phyloP scores from a whole-genome alignment of 192 early-diverging fungal species.

The Rhizoclosmatium sp. region DNA sequence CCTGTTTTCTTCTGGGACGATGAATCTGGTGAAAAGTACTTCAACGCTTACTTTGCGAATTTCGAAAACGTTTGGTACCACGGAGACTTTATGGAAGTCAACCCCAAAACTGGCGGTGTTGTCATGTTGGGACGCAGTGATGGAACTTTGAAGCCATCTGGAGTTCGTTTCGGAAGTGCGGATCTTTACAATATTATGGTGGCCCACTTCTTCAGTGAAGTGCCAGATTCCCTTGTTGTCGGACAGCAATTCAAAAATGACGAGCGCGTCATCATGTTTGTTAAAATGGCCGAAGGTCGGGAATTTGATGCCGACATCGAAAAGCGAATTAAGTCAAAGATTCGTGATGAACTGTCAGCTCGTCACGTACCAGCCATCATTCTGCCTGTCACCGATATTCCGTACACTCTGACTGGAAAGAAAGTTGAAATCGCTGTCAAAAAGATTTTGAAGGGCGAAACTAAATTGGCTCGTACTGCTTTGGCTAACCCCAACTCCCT shows the following conservation, averaged over 20 bases:
- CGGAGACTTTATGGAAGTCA: conserved; percentile 92
- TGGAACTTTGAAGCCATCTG: conserved; percentile 91
- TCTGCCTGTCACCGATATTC: conserved; percentile 82
- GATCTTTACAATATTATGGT: conserved; percentile 93
- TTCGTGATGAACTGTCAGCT: conserved; percentile 80
- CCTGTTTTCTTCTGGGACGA: conserved; percentile 96
- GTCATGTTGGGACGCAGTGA: conserved; percentile 93
- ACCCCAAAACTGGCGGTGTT: conserved; percentile 85
- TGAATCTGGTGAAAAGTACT: conserved; percentile 76
- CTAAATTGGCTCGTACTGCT: conserved; percentile 77
- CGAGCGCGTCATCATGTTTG: conserved; percentile 92
- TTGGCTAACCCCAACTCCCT: conserved; percentile 92
- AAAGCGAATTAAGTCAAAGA: conserved; percentile 73
- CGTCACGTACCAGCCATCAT: conserved; percentile 90
- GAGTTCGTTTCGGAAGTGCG: conserved; percentile 91
- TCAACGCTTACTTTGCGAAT: conserved; percentile 85
- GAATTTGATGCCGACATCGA: conserved; percentile 70
- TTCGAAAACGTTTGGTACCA: conserved; percentile 93
- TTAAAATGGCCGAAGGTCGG: conserved; percentile 77
- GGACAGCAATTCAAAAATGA: conserved; percentile 87
- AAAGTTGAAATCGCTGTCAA: conserved; percentile 98
- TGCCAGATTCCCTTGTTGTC: conserved; percentile 86
- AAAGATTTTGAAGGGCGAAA: conserved; percentile 80
- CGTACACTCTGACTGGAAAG: conserved; percentile 96
- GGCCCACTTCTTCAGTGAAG: conserved; percentile 72